Evolutionary conservation across 2,329 filamentous ascomycete genomes (phyloP).

Genomic region (Penicillium sp.): DNA sequence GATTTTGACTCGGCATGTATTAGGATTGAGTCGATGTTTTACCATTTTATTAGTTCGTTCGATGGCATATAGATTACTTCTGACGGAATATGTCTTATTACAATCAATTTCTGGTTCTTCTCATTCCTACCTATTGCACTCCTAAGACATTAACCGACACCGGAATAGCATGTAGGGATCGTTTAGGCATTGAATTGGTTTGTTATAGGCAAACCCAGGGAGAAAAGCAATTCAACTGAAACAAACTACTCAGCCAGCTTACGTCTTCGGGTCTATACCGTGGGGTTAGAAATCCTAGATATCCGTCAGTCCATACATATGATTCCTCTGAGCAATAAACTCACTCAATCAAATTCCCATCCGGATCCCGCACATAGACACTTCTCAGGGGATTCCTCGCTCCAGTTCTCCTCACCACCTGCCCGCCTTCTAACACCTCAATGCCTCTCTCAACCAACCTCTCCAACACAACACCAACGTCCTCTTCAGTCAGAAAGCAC

Average conservation of each 20-base stretch:
- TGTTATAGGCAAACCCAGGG: background rate
- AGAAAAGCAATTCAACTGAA: no score
- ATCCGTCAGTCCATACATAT: background rate
- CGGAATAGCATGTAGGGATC: no score
- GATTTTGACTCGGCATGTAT: conserved; percentile 7
- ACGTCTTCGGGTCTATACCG: background rate
- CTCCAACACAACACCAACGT: conserved; percentile 42
- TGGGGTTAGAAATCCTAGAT: conserved; percentile 16
- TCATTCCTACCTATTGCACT: no score
- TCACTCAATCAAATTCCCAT: conserved; percentile 61
- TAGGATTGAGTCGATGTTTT: conserved; percentile 9
- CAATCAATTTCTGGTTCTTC: conserved; percentile 1
- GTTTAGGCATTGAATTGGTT: background rate
- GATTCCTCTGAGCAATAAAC: conserved; percentile 20
- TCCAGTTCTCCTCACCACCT: conserved; percentile 54
- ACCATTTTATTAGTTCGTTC: conserved; percentile 1
- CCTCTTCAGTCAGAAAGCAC: conserved; percentile 55
- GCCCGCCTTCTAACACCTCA: conserved; percentile 42
- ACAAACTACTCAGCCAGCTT: background rate
- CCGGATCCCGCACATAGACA: conserved; percentile 59
- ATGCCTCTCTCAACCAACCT: conserved; percentile 43
- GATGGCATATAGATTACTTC: conserved; percentile 13
- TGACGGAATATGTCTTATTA: conserved; percentile 12
- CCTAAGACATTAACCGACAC: no score
- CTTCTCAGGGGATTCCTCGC: conserved; percentile 54